A percentile compares a stretch with the other conserved stretches of the same genome.
phyloP scores from a whole-genome alignment of 768 basidiomycete genomes.

The Scleroderma citrinum region DNA sequence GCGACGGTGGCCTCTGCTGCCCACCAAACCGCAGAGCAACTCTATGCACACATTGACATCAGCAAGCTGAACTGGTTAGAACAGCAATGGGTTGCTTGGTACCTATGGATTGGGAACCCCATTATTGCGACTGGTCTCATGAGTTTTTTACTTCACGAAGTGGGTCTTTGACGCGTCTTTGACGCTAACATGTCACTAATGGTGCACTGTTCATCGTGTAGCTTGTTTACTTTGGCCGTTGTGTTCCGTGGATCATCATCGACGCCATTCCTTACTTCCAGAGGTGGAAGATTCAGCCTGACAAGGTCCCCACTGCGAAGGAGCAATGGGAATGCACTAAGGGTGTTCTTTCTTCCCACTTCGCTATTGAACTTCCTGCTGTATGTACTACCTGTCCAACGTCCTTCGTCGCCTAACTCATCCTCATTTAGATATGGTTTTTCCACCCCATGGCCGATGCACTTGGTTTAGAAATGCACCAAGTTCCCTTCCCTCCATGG shows the following conservation, averaged over 20 bases:
- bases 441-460: slow-evolving; percentile 88
- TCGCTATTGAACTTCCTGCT: slow-evolving; percentile 89
- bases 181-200: background rate
- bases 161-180: slow-evolving; percentile 31
- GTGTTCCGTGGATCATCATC: slow-evolving; percentile 92
- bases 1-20: slow-evolving; percentile 20
- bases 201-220: slow-evolving; percentile 21
- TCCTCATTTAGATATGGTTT: slow-evolving; percentile 63
- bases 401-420: background rate
- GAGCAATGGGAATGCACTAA: slow-evolving; percentile 98
- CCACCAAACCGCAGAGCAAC: slow-evolving; percentile 30
- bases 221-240: slow-evolving; percentile 96
- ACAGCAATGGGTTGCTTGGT: slow-evolving; percentile 81
- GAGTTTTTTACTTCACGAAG: slow-evolving; percentile 93
- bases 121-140: slow-evolving; percentile 89
- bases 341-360: slow-evolving; percentile 89
- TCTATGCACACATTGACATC: slow-evolving; percentile 58
- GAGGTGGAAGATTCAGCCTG: slow-evolving; percentile 89
- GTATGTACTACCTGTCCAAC: slow-evolving; percentile 37
- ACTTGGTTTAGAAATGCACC: slow-evolving; percentile 87
- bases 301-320: slow-evolving; percentile 67
- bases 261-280: slow-evolving; percentile 92
- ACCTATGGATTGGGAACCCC: slow-evolving; percentile 81
- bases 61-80: slow-evolving; percentile 64
- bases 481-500: slow-evolving; percentile 83